Conservation (phyloP, 2,329 filamentous ascomycete genomes). For the Penicillium sp. region DNA sequence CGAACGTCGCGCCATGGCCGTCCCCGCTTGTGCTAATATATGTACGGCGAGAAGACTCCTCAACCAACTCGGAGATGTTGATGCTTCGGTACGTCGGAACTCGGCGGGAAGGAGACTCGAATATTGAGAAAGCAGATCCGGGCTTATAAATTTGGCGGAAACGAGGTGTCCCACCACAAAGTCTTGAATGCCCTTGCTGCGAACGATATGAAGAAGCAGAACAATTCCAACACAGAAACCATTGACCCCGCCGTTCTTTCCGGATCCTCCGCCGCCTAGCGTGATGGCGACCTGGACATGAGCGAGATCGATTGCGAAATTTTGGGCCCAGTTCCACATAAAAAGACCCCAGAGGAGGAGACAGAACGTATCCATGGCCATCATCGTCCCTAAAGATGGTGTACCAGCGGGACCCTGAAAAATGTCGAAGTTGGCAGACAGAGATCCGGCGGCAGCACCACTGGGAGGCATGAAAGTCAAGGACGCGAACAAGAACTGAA, state of each 20-base stretch:
- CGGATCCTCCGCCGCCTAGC: constrained; percentile 70
- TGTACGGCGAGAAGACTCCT: constrained; percentile 50
- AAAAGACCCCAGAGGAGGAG: constrained; percentile 78
- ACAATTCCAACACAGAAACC: constrained; percentile 47
- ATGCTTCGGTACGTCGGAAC: constrained; percentile 43
- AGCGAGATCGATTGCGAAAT: constrained; percentile 82
- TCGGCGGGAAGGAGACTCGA: constrained; percentile 45
- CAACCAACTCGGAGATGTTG: constrained; percentile 46
- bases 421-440: constrained; percentile 83
- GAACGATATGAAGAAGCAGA: constrained; percentile 46
- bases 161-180: constrained; percentile 50
- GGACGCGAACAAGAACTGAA: constrained; percentile 89
- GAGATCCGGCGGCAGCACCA: constrained; percentile 70
- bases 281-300: constrained; percentile 93
- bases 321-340: constrained; percentile 82
- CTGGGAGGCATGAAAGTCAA: constrained; percentile 87
- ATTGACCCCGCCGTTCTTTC: constrained; percentile 49
- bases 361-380: constrained; percentile 80
- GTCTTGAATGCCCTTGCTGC: constrained; percentile 49
- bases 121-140: constrained; percentile 44
- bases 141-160: constrained; percentile 45
- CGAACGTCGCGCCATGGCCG: constrained; percentile 48
- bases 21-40: constrained; percentile 50
- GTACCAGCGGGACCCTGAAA: constrained; percentile 85
- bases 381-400: constrained; percentile 79